Evolutionary conservation across 202 grass and related monocot species (phyloP).

Genomic region (Cymbopogon flexuosus): DNA sequence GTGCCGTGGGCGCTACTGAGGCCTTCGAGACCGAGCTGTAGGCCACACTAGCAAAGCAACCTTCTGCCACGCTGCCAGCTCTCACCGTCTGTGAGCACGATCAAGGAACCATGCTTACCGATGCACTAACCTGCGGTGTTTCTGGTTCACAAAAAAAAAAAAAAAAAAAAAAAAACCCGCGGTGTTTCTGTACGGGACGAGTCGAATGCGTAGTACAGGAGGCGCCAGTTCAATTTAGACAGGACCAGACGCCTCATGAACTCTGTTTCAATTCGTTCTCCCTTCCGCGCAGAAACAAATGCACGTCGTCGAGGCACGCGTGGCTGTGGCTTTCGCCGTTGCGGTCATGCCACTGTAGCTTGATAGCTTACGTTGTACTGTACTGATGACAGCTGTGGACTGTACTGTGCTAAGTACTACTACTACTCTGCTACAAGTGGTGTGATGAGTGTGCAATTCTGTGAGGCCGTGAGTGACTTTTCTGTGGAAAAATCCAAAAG

Average conservation of each 20-base stretch:
- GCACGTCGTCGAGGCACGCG: no score
- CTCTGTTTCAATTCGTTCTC: no score
- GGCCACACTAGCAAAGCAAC: not conserved
- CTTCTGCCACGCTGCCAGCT: no score
- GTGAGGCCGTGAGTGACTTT: not conserved
- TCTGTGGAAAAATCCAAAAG: not conserved
- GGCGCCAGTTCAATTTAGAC: no score
- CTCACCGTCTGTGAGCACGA: not conserved
- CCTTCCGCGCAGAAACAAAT: no score
- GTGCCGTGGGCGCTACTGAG: not conserved
- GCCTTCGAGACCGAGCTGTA: conserved; percentile 51
- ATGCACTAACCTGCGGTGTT: conserved; percentile 10
- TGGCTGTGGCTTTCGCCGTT: no score
- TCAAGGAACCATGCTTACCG: not conserved
- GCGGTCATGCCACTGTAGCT: no score
- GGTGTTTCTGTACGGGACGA: not conserved
- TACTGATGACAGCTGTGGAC: not conserved
- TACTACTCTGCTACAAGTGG: not conserved
- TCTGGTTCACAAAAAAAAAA: no score
- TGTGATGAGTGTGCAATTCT: not conserved
- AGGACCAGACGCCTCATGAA: no score
- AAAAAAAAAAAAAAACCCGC: no score
- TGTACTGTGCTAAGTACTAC: not conserved
- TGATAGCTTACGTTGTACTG: not conserved
- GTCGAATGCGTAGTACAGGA: no score